Evolutionary conservation across 2,329 filamentous ascomycete genomes (phyloP).

Genomic region (Aaosphaeria pasadenensis): DNA sequence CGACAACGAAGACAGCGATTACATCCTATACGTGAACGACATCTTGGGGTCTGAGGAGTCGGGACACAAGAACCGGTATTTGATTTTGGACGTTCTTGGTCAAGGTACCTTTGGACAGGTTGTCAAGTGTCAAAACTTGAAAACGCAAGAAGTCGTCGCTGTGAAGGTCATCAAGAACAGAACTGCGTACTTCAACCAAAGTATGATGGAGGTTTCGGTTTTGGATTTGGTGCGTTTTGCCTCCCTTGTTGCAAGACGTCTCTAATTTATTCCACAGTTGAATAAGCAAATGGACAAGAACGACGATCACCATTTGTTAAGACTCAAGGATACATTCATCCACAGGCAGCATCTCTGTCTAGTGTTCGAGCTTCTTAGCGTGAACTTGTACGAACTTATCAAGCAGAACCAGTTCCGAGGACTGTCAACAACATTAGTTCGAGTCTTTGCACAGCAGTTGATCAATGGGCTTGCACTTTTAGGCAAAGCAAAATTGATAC

Average conservation of each 20-base stretch:
- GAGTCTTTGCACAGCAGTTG: slow-evolving; percentile 95
- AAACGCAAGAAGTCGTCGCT: slow-evolving; percentile 96
- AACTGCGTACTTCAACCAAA: slow-evolving; percentile 99
- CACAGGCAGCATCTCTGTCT: slow-evolving; percentile 95
- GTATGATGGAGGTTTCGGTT: slow-evolving; percentile 99
- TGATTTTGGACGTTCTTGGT: slow-evolving; percentile 93
- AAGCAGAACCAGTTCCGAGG: slow-evolving; percentile 99
- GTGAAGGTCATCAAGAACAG: slow-evolving; percentile 99
- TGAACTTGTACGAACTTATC: slow-evolving; percentile 97
- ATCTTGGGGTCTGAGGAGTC: slow-evolving; percentile 97
- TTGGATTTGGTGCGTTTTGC: slow-evolving; percentile 71
- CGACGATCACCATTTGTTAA: slow-evolving; percentile 92
- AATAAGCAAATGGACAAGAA: slow-evolving; percentile 99
- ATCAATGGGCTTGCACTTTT: slow-evolving; percentile 87
- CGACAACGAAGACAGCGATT: slow-evolving; percentile 98
- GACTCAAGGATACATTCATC: slow-evolving; percentile 97
- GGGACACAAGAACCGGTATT: slow-evolving; percentile 97
- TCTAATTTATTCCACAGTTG: slow-evolving; percentile 56
- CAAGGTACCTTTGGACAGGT: slow-evolving; percentile 98
- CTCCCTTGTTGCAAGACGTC: neutral
- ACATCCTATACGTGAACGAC: slow-evolving; percentile 98
- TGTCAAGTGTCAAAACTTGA: slow-evolving; percentile 97
- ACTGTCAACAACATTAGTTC: slow-evolving; percentile 91
- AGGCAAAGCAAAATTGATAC: slow-evolving; percentile 94
- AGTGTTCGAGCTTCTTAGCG: slow-evolving; percentile 92